Evolutionary conservation across 306 rosid species (phyloP).

Genomic region (Malus fusca): DNA sequence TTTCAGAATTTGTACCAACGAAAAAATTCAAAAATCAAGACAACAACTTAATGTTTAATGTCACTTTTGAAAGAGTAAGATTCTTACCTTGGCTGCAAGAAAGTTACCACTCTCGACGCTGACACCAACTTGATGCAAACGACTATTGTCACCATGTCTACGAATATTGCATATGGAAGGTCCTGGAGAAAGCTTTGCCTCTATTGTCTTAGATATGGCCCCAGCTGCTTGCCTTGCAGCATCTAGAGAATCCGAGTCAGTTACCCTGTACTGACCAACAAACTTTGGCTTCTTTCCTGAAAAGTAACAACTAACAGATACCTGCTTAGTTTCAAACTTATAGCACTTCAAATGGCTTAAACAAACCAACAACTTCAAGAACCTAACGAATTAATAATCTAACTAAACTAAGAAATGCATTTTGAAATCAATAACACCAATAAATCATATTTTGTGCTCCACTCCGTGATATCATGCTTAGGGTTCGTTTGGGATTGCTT

Average conservation of each 20-base stretch:
- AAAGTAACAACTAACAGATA: slow-evolving; percentile 15
- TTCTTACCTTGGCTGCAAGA: slow-evolving; percentile 88
- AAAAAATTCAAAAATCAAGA: slow-evolving; percentile 13
- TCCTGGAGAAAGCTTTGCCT: slow-evolving; percentile 95
- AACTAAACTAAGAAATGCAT: background rate
- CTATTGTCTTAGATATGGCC: slow-evolving; percentile 70
- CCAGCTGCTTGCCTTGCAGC: slow-evolving; percentile 98
- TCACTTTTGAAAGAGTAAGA: slow-evolving; percentile 1
- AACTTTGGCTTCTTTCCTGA: slow-evolving; percentile 68
- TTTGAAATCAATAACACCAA: background rate
- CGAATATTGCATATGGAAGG: slow-evolving; percentile 90
- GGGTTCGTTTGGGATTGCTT: background rate
- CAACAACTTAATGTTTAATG: slow-evolving; percentile 1
- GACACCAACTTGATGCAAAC: slow-evolving; percentile 89
- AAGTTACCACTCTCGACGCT: slow-evolving; percentile 96
- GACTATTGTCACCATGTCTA: slow-evolving; percentile 88
- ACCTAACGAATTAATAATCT: background rate
- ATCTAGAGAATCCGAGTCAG: slow-evolving; percentile 60
- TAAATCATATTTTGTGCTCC: background rate
- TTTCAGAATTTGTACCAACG: background rate
- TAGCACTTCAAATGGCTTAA: background rate
- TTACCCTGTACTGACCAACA: slow-evolving; percentile 78
- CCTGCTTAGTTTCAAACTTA: background rate
- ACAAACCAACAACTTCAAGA: background rate
- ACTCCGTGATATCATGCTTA: background rate